Evolutionary conservation across 2,329 filamentous ascomycete genomes (phyloP).

Genomic region (Ceratocystis variospora): DNA sequence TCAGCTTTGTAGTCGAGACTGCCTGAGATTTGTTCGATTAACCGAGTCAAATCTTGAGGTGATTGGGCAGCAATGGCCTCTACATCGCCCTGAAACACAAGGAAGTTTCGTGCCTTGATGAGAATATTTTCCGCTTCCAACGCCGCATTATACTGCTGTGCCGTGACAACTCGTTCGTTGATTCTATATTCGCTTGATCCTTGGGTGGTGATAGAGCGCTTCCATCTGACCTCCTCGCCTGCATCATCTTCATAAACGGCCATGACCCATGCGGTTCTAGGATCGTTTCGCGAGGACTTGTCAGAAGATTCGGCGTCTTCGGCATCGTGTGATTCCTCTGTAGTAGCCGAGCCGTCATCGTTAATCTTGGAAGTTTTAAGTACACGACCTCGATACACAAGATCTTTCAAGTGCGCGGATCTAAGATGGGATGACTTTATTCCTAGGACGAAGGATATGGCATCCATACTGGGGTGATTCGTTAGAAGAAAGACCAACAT

Average conservation of each 20-base stretch:
- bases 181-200: slow-evolving; percentile 93
- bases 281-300: slow-evolving; percentile 61
- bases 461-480: slow-evolving; percentile 63
- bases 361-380: slow-evolving; percentile 87
- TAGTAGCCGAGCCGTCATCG: slow-evolving; percentile 65
- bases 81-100: slow-evolving; percentile 96
- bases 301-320: slow-evolving; percentile 44
- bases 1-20: slow-evolving; percentile 89
- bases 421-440: slow-evolving; percentile 98
- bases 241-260: slow-evolving; percentile 97
- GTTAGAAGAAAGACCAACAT: neutral
- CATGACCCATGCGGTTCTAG: slow-evolving; percentile 96
- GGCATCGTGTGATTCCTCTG: slow-evolving; percentile 46
- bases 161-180: slow-evolving; percentile 79
- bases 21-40: slow-evolving; percentile 96
- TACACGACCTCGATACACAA: slow-evolving; percentile 90
- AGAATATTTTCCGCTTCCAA: slow-evolving; percentile 90
- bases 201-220: slow-evolving; percentile 76
- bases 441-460: slow-evolving; percentile 95
- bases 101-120: slow-evolving; percentile 94
- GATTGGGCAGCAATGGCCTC: slow-evolving; percentile 94
- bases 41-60: slow-evolving; percentile 76
- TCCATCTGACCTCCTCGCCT: slow-evolving; percentile 89
- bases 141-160: slow-evolving; percentile 84
- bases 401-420: slow-evolving; percentile 81